Evolutionary conservation across 2,329 filamentous ascomycete genomes (phyloP).

Genomic region (Cercospora sp.): DNA sequence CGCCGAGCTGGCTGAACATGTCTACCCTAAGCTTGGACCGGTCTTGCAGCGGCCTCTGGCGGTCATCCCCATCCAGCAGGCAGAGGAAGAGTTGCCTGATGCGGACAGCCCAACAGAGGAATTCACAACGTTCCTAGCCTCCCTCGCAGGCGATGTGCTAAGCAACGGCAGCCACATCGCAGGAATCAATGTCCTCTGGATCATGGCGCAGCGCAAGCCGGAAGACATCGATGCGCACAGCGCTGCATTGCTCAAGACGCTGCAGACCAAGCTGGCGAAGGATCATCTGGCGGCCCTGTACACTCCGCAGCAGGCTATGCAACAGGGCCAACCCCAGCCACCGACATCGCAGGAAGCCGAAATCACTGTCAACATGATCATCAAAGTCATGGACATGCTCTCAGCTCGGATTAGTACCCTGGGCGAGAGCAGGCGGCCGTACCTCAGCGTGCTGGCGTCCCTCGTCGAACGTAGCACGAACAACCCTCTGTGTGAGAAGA

Average conservation of each 20-base stretch:
- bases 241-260: slow-evolving; percentile 81
- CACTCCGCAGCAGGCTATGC: slow-evolving; percentile 55
- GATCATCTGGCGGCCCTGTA: slow-evolving; percentile 82
- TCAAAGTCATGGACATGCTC: slow-evolving; percentile 92
- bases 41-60: slow-evolving; percentile 81
- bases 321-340: slow-evolving; percentile 45
- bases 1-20: slow-evolving; percentile 67
- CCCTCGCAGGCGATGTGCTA: slow-evolving; percentile 84
- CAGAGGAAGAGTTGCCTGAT: slow-evolving; percentile 70
- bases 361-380: slow-evolving; percentile 85
- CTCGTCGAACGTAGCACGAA: slow-evolving; percentile 94
- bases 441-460: slow-evolving; percentile 90
- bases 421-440: slow-evolving; percentile 86
- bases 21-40: slow-evolving; percentile 64
- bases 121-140: slow-evolving; percentile 79
- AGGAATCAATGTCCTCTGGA: slow-evolving; percentile 92
- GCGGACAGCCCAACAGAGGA: slow-evolving; percentile 76
- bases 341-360: slow-evolving; percentile 77
- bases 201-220: slow-evolving; percentile 79
- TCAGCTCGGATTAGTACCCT: slow-evolving; percentile 89
- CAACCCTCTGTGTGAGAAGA: slow-evolving; percentile 83
- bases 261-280: slow-evolving; percentile 87
- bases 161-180: slow-evolving; percentile 74
- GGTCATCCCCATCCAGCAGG: slow-evolving; percentile 76
- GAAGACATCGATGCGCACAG: slow-evolving; percentile 90